phyloP scores from a whole-genome alignment of 495 filamentous ascomycete genomes.

The Penicillium crystallinum region DNA sequence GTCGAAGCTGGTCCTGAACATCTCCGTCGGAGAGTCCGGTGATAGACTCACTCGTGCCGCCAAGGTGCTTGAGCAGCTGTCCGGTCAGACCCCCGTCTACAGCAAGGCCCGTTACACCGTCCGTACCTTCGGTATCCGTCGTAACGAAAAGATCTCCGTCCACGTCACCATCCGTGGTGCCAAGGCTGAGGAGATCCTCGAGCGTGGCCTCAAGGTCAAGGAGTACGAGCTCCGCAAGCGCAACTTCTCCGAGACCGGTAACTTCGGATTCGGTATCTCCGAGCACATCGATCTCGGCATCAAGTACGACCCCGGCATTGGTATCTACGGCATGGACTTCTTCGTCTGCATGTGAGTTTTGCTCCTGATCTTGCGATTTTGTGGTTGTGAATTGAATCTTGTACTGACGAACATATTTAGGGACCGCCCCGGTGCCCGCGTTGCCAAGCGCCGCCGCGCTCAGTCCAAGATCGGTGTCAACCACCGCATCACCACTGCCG shows the following conservation, averaged over 20 bases:
- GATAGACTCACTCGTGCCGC: constrained; percentile 99
- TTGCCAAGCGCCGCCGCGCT: constrained; percentile 87
- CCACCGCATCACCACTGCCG: constrained; percentile 87
- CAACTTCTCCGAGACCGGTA: constrained; percentile 99
- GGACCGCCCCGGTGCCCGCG: constrained; percentile 95
- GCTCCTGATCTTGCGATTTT: neutral
- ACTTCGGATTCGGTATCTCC: constrained; percentile 99
- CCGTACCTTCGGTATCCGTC: constrained; percentile 99
- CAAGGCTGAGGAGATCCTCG: constrained; percentile 99
- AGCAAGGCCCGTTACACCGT: constrained; percentile 99
- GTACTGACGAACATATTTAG: constrained; percentile 36
- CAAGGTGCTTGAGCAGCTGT: constrained; percentile 99
- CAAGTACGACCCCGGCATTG: constrained; percentile 99
- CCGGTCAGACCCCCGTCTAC: constrained; percentile 99
- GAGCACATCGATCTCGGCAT: constrained; percentile 99
- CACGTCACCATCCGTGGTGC: constrained; percentile 99
- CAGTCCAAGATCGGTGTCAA: constrained; percentile 77
- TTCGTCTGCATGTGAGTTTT: constrained; percentile 93
- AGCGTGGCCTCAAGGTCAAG: constrained; percentile 99
- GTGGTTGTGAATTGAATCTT: neutral
- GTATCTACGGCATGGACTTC: constrained; percentile 99
- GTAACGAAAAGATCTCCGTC: constrained; percentile 99
- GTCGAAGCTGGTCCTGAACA: constrained; percentile 99
- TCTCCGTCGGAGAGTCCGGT: constrained; percentile 99
- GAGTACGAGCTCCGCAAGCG: constrained; percentile 98